These are phyloP conservation scores for Yueomyces sp. DNA, from an alignment of 805 yeast genomes.

Conservation along the genomic window DNA sequence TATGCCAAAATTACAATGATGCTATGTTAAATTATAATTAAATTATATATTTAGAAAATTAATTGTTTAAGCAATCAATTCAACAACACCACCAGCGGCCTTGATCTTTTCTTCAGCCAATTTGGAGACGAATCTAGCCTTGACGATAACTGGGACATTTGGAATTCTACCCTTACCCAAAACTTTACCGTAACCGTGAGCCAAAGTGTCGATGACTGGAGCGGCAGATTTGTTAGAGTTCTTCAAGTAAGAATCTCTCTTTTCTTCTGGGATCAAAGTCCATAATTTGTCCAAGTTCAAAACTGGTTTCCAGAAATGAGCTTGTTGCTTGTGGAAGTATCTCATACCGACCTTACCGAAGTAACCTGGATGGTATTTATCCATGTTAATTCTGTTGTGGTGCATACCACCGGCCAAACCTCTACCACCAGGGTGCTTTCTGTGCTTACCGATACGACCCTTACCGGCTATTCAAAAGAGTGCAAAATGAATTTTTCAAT, in stretches of 20 bases:
- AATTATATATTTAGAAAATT: not conserved
- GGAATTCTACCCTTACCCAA: conserved; percentile 99
- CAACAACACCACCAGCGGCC: conserved; percentile 99
- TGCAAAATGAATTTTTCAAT: not conserved
- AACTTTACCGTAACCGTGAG: conserved; percentile 99
- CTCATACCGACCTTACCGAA: conserved; percentile 99
- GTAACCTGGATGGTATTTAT: conserved; percentile 99
- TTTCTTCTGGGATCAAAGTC: conserved; percentile 87
- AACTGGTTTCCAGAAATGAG: conserved; percentile 96
- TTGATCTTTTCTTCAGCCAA: conserved; percentile 99
- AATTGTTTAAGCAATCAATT: conserved; percentile 81
- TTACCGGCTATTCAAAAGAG: conserved; percentile 70
- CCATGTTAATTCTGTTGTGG: conserved; percentile 99
- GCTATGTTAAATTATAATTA: not conserved
- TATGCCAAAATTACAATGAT: too few relatives aligned
- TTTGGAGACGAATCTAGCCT: conserved; percentile 98
- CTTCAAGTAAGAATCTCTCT: conserved; percentile 87
- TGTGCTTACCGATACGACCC: conserved; percentile 99
- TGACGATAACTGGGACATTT: conserved; percentile 95
- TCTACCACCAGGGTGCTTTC: conserved; percentile 99
- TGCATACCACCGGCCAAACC: conserved; percentile 99
- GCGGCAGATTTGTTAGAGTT: conserved; percentile 80
- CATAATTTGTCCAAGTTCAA: conserved; percentile 97
- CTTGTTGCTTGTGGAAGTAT: conserved; percentile 92
- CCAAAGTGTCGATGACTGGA: conserved; percentile 98